Conservation (phyloP, 2,329 filamentous ascomycete genomes). For the Penicillium freii region DNA sequence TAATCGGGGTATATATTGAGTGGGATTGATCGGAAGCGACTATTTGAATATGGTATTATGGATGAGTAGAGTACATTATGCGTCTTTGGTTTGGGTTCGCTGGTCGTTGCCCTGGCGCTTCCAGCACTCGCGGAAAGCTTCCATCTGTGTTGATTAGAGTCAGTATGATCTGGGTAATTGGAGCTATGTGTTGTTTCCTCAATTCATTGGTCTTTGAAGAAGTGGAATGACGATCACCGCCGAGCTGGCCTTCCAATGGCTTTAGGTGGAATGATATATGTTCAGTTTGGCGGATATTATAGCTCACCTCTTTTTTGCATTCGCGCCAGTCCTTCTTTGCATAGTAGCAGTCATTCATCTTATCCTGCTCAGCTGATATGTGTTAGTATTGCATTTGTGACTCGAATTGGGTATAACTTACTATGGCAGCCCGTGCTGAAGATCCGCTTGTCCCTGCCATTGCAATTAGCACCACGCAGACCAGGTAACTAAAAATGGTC, state of each 20-base stretch:
- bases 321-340: slow-evolving; percentile 94
- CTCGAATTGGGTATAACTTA: slow-evolving; percentile 42
- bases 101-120: slow-evolving; percentile 83
- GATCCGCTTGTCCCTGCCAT: slow-evolving; percentile 87
- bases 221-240: too few relatives aligned
- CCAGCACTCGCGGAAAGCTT: slow-evolving; percentile 86
- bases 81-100: slow-evolving; percentile 74
- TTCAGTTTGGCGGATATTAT: slow-evolving; percentile 12
- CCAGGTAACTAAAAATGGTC: slow-evolving; percentile 22
- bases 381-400: slow-evolving; percentile 8
- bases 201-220: not conserved
- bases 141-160: slow-evolving; percentile 63
- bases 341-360: slow-evolving; percentile 92
- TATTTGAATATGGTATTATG: not conserved
- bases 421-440: slow-evolving; percentile 93
- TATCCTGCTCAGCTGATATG: slow-evolving; percentile 73
- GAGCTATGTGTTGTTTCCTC: too few relatives aligned
- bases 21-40: not conserved
- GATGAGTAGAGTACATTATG: slow-evolving; percentile 32
- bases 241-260: not conserved
- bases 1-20: not conserved
- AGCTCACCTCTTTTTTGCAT: slow-evolving; percentile 79
- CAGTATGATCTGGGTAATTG: not conserved
- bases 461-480: slow-evolving; percentile 22
- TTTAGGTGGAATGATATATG: not conserved